A percentile compares a stretch with the other conserved stretches of the same genome.
phyloP scores from a whole-genome alignment of 306 rosid genomes.

The Citrullus colocynthis region DNA sequence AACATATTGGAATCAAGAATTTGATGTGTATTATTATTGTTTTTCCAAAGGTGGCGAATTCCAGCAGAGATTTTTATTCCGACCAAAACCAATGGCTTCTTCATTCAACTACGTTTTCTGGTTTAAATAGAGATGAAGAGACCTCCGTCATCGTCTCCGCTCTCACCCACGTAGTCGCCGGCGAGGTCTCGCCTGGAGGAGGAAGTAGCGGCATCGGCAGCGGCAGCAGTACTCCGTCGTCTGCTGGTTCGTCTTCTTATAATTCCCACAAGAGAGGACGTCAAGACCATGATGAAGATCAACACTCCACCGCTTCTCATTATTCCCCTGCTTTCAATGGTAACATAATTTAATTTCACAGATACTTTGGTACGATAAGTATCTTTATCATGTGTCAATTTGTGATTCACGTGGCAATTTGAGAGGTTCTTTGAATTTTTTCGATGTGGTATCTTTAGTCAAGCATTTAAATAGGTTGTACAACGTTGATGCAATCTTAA shows the following conservation, averaged over 20 bases:
- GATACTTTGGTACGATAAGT: too few species aligned
- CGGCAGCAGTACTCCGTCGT: neutral
- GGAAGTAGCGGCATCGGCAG: neutral
- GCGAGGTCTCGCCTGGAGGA: neutral
- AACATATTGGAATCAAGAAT: neutral
- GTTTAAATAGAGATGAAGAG: conserved; percentile 25
- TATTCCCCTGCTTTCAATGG: conserved; percentile 20
- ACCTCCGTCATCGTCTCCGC: conserved; percentile 39
- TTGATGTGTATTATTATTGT: neutral
- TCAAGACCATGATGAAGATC: conserved; percentile 21
- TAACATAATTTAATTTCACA: neutral
- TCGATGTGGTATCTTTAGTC: too few species aligned
- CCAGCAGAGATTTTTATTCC: neutral
- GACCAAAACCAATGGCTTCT: neutral
- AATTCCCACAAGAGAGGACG: conserved; percentile 23
- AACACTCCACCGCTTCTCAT: neutral
- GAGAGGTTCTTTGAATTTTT: too few species aligned
- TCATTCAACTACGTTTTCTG: conserved; percentile 13
- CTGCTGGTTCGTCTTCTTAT: conserved; percentile 5
- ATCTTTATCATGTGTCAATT: too few species aligned
- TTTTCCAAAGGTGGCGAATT: conserved; percentile 2
- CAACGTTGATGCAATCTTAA: too few species aligned
- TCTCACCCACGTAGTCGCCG: conserved; percentile 25
- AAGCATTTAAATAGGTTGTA: too few species aligned
- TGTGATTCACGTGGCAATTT: too few species aligned